These are phyloP conservation scores for Polytolypa hystricis DNA, from an alignment of 2,329 filamentous ascomycete genomes.

Conservation along the genomic window DNA sequence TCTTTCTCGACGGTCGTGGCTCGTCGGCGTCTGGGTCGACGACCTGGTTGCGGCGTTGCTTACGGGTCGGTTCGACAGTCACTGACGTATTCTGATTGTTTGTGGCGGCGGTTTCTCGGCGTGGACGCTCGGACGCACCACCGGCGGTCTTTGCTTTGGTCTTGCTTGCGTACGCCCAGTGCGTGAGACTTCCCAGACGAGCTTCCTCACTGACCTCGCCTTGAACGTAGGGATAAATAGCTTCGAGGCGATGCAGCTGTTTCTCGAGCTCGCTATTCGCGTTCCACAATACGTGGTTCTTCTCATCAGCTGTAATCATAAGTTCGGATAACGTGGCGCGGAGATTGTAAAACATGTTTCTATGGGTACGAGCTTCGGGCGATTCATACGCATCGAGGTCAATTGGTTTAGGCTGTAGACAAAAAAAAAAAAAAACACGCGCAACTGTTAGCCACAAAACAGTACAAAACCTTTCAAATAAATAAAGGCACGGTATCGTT, in stretches of 20 bases:
- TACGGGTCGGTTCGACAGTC: slow-evolving; percentile 71
- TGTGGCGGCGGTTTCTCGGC: slow-evolving; percentile 66
- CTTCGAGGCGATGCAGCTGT: slow-evolving; percentile 73
- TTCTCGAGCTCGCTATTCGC: slow-evolving; percentile 81
- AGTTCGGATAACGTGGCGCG: slow-evolving; percentile 71
- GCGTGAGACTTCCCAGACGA: slow-evolving; percentile 77
- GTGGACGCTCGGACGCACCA: slow-evolving; percentile 58
- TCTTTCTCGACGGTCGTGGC: slow-evolving; percentile 39
- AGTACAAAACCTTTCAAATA: too few relatives aligned
- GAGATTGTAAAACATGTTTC: slow-evolving; percentile 67
- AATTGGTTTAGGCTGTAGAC: too few relatives aligned
- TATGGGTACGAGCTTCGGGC: slow-evolving; percentile 32
- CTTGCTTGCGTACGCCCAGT: slow-evolving; percentile 92
- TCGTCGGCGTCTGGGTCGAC: slow-evolving; percentile 78
- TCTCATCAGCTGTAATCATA: slow-evolving; percentile 86
- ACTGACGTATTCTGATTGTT: slow-evolving; percentile 75
- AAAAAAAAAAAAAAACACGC: not conserved
- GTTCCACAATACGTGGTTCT: slow-evolving; percentile 90
- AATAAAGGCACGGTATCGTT: not conserved
- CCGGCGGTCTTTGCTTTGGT: slow-evolving; percentile 44
- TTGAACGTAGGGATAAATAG: slow-evolving; percentile 76
- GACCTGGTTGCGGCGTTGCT: slow-evolving; percentile 59
- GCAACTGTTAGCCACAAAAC: not conserved
- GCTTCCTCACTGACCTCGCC: slow-evolving; percentile 89
- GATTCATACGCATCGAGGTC: too few relatives aligned